Evolutionary conservation across 768 basidiomycete species (phyloP), one percentile per base, ranked within the genome.

Genomic region (Phlegmacium glaucopus): DNA sequence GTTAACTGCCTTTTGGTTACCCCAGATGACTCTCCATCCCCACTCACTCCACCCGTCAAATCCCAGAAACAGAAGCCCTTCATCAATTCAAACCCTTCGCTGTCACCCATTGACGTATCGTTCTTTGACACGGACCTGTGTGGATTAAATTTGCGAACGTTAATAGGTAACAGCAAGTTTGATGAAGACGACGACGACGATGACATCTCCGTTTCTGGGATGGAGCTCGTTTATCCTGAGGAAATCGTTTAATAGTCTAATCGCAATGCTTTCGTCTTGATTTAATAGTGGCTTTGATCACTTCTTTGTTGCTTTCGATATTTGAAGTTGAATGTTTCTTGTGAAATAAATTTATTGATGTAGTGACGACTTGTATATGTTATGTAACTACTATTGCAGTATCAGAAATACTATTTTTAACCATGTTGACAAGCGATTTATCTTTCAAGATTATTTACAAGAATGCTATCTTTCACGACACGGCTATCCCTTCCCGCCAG

Each of bases 141-240:
- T 15, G 22, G 32, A 25, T 34, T 52, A n/a, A 47, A 43, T 17
- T 30, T 47, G 4, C 27, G 43, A 4, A 18, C 27, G 4, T 39
- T 47, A 18, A 43, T 48, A 35, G 46, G 30, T 4, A 47, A 25
- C 18, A 41, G 18, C 16, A 45, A 18, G 27, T 17, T 48, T 32
- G 50, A 52, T 35, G 35, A 42, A 11, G 37, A 36, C 27, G 46
- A 34, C 11, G 42, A 45, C 15, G 52, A 56, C 15, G 52, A 51
- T 15, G 38, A 45, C 16, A 22, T 48, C 3, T 48, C 50, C 1
- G 18, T 57, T 10, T 50, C 55, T 44, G 49, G 47, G 11, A 49
- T 61, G 11, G 59, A 61, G 34, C 42, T 61, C 6, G 45, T 29
- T 28, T 61, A 61, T 42, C 59, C 59, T 18, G 48, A 53, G 25